phyloP scores from a whole-genome alignment of 2,329 filamentous ascomycete species.

The Calonectria honghensis region DNA sequence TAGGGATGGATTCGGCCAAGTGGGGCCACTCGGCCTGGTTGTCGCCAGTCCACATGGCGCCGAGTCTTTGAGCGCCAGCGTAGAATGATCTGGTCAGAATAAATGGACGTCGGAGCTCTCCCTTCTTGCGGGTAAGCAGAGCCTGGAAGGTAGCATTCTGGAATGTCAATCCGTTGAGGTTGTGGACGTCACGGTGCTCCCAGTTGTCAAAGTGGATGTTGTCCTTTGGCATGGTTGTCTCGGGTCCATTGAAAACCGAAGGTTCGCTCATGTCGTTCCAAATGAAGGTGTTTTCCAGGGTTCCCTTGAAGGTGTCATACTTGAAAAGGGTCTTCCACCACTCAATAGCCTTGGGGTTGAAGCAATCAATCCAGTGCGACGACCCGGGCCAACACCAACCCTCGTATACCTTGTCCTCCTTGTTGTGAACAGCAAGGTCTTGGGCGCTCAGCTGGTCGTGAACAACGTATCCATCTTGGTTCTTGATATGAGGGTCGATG shows the following conservation, averaged over 20 bases:
- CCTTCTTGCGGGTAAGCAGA: conserved; percentile 88
- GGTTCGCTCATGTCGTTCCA: conserved; percentile 99
- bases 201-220: conserved; percentile 93
- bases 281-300: conserved; percentile 89
- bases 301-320: conserved; percentile 91
- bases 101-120: conserved; percentile 90
- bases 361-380: conserved; percentile 96
- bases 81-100: conserved; percentile 95
- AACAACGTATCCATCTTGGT: conserved; percentile 84
- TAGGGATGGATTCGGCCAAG: conserved; percentile 90
- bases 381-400: conserved; percentile 99
- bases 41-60: conserved; percentile 99
- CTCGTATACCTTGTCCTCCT: conserved; percentile 91
- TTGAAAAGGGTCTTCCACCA: conserved; percentile 96
- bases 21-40: conserved; percentile 97
- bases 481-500: conserved; percentile 99
- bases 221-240: conserved; percentile 99
- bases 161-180: conserved; percentile 95
- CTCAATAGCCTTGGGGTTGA: conserved; percentile 91
- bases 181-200: conserved; percentile 98
- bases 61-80: conserved; percentile 89
- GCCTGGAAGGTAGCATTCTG: conserved; percentile 95
- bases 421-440: conserved; percentile 89
- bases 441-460: conserved; percentile 89
- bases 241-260: conserved; percentile 98